A percentile compares a stretch with the other conserved stretches of the same genome.
phyloP scores from a whole-genome alignment of 805 yeast genomes.

The Kazachstania kunashirensis region DNA sequence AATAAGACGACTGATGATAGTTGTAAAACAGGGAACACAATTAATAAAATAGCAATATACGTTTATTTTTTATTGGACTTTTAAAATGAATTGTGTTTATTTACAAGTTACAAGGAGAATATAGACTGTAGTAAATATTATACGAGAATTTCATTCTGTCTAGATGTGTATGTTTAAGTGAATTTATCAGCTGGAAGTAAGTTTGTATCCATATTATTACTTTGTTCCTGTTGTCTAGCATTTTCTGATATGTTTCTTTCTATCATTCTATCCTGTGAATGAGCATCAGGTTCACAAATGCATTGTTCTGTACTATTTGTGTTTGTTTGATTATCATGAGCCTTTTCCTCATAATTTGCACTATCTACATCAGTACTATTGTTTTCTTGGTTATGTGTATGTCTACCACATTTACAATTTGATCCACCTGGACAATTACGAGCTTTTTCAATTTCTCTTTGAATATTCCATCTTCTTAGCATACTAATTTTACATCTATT shows the following conservation, averaged over 20 bases:
- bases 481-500: slow-evolving; percentile 37
- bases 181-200: slow-evolving; percentile 22
- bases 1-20: no score
- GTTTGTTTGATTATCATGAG: not conserved
- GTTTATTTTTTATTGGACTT: no score
- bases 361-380: not conserved
- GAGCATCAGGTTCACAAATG: slow-evolving; percentile 9
- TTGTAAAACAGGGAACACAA: no score
- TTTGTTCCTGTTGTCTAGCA: slow-evolving; percentile 23
- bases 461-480: slow-evolving; percentile 27
- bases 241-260: slow-evolving; percentile 20
- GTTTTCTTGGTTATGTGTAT: slow-evolving; percentile 3
- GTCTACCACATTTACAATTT: slow-evolving; percentile 25
- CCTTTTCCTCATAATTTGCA: not conserved
- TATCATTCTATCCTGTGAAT: slow-evolving; percentile 14
- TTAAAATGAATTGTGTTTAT: no score
- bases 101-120: no score
- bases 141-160: no score
- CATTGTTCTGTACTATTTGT: slow-evolving; percentile 5
- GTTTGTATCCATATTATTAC: slow-evolving; percentile 26
- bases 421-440: slow-evolving; percentile 24
- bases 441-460: slow-evolving; percentile 20
- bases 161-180: slow-evolving; percentile 1
- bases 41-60: no score
- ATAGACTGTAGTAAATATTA: no score